phyloP scores from a whole-genome alignment of 371 early-diverging fungal genomes.

The Mortierella sp. region DNA sequence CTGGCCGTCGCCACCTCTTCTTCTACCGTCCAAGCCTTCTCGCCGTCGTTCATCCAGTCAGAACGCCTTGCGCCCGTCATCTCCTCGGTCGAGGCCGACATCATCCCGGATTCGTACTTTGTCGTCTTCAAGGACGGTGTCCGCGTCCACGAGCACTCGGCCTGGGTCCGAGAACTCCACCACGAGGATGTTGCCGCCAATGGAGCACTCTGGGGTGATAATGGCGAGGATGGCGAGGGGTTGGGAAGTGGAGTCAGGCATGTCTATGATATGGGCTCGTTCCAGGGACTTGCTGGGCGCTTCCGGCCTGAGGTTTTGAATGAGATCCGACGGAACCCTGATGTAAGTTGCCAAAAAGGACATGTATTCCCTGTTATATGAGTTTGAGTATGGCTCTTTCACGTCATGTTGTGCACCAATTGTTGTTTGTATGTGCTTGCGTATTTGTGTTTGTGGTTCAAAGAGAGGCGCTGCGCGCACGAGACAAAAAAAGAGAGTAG shows the following conservation, averaged over 20 bases:
- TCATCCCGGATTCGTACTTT: conserved; percentile 85
- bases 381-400: background rate
- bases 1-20: conserved; percentile 19
- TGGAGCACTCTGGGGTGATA: conserved; percentile 22
- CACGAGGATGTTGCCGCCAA: conserved; percentile 14
- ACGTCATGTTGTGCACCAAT: too few relatives aligned
- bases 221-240: background rate
- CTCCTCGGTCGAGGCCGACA: conserved; percentile 70
- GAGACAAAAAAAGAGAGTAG: background rate
- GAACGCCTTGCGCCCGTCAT: conserved; percentile 72
- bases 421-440: background rate
- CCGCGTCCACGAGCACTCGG: conserved; percentile 29
- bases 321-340: conserved; percentile 68
- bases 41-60: conserved; percentile 7
- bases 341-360: too few relatives aligned
- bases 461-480: background rate
- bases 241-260: conserved; percentile 72
- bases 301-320: conserved; percentile 77
- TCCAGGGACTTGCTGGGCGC: conserved; percentile 87
- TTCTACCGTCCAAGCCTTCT: conserved; percentile 12
- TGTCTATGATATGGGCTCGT: conserved; percentile 76
- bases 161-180: conserved; percentile 48
- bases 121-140: conserved; percentile 82
- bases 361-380: background rate
- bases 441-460: background rate